Conservation (phyloP, 805 yeast genomes). For the Teunomyces funiuensis region DNA sequence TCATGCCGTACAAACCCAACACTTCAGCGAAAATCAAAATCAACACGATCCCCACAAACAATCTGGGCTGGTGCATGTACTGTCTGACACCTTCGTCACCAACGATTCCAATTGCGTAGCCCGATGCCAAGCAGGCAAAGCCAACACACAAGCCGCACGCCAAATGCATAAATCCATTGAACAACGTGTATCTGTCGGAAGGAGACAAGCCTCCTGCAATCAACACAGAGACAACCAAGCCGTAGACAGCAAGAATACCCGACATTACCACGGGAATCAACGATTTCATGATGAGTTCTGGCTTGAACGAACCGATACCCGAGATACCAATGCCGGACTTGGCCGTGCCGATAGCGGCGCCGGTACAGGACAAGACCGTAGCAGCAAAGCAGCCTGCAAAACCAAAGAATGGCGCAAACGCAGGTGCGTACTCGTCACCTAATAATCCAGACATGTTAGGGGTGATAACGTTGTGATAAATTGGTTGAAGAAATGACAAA, state of each 20-base stretch:
- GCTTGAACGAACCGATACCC: constrained; percentile 97
- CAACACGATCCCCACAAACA: constrained; percentile 86
- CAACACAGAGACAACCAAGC: constrained; percentile 92
- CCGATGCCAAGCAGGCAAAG: constrained; percentile 92
- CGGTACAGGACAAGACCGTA: constrained; percentile 88
- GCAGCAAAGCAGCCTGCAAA: constrained; percentile 97
- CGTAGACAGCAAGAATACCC: constrained; percentile 96
- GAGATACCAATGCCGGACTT: constrained; percentile 97
- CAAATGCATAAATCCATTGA: constrained; percentile 97
- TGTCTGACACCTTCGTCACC: constrained; percentile 93
- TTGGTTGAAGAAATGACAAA: constrained; percentile 5
- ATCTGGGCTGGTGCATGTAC: constrained; percentile 81
- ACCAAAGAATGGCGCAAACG: constrained; percentile 95
- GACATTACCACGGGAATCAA: constrained; percentile 97
- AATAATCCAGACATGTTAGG: constrained; percentile 14
- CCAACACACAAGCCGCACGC: constrained; percentile 97
- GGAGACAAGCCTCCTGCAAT: constrained; percentile 91
- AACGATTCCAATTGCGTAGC: constrained; percentile 93
- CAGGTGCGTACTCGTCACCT: constrained; percentile 73
- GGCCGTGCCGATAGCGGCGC: constrained; percentile 98
- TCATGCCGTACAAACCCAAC: constrained; percentile 89
- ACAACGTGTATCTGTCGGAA: constrained; percentile 73
- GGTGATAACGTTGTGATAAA: neutral
- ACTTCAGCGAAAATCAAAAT: constrained; percentile 91
- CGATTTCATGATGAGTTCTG: constrained; percentile 94